Conservation (phyloP, 257 asterid genomes). For the Fraxinus anomala region DNA sequence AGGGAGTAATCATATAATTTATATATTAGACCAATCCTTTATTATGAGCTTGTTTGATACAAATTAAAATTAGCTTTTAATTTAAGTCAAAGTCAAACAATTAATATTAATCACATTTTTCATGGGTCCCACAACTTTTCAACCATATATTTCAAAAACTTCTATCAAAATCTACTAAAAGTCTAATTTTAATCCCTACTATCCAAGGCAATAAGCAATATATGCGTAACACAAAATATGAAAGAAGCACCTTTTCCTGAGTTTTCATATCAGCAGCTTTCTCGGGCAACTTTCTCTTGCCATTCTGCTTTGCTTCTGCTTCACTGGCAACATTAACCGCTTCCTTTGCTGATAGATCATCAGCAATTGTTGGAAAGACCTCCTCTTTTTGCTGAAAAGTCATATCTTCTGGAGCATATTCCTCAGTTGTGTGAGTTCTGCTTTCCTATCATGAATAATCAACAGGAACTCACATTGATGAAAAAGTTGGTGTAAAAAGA, state of each 20-base stretch:
- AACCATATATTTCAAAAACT: too few relatives aligned
- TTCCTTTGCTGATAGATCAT: slow-evolving; percentile 32
- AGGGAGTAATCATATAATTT: neutral
- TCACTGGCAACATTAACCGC: slow-evolving; percentile 41
- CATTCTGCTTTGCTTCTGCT: slow-evolving; percentile 38
- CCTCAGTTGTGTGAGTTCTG: slow-evolving; percentile 35
- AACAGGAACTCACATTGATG: neutral
- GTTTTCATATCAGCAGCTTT: slow-evolving; percentile 56
- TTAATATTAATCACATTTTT: too few relatives aligned
- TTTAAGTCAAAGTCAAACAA: too few relatives aligned
- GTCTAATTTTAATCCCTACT: neutral
- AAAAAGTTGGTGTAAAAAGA: slow-evolving; percentile 11
- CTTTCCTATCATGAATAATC: slow-evolving; percentile 53
- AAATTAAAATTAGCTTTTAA: too few relatives aligned
- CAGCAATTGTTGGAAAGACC: slow-evolving; percentile 48
- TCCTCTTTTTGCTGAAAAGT: slow-evolving; percentile 60
- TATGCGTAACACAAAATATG: neutral
- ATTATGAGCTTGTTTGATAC: neutral
- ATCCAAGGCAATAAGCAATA: slow-evolving; percentile 20
- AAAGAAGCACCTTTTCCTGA: slow-evolving; percentile 52
- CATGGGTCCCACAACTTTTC: too few relatives aligned
- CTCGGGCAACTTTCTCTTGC: slow-evolving; percentile 69
- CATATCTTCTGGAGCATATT: slow-evolving; percentile 72
- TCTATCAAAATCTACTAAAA: too few relatives aligned
- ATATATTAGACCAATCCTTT: slow-evolving; percentile 6